These are phyloP conservation scores for Cardamine chenopodiifolia DNA, from an alignment of 345 rosid species.

Conservation along the genomic window DNA sequence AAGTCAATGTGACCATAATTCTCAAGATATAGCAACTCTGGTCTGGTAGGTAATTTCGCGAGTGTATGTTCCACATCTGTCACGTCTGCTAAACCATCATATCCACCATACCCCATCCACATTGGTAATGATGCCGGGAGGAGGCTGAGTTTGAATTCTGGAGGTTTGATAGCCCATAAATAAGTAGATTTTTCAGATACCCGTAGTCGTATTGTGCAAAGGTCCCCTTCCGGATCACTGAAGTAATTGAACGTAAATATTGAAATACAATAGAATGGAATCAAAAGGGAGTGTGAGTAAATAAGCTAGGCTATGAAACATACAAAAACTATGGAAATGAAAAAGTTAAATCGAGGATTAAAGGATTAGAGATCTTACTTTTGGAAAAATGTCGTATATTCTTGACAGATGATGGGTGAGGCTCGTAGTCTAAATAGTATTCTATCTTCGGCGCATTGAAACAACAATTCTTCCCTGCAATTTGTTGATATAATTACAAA, in stretches of 20 bases:
- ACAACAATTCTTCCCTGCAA: slow-evolving; percentile 85
- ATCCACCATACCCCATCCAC: slow-evolving; percentile 92
- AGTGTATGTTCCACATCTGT: slow-evolving; percentile 71
- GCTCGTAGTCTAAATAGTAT: slow-evolving; percentile 74
- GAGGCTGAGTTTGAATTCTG: slow-evolving; percentile 61
- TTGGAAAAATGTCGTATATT: slow-evolving; percentile 91
- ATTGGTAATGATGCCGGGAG: slow-evolving; percentile 74
- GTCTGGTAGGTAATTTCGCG: slow-evolving; percentile 52
- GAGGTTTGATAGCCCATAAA: slow-evolving; percentile 67
- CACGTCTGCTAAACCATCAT: slow-evolving; percentile 69
- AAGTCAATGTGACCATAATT: slow-evolving; percentile 81
- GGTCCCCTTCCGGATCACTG: slow-evolving; percentile 94
- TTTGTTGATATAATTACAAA: slow-evolving; percentile 10
- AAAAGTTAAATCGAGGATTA: not conserved
- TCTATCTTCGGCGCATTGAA: slow-evolving; percentile 68
- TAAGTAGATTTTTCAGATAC: slow-evolving; percentile 56
- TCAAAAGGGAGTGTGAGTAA: not conserved
- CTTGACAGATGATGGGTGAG: slow-evolving; percentile 89
- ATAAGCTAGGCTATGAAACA: slow-evolving; percentile 11
- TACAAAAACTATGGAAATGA: not conserved
- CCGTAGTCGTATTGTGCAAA: slow-evolving; percentile 83
- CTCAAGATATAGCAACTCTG: slow-evolving; percentile 72
- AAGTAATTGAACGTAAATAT: not conserved
- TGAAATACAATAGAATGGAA: not conserved
- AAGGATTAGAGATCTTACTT: slow-evolving; percentile 51